phyloP scores from a whole-genome alignment of 345 rosid genomes.

The Boechera retrofracta region DNA sequence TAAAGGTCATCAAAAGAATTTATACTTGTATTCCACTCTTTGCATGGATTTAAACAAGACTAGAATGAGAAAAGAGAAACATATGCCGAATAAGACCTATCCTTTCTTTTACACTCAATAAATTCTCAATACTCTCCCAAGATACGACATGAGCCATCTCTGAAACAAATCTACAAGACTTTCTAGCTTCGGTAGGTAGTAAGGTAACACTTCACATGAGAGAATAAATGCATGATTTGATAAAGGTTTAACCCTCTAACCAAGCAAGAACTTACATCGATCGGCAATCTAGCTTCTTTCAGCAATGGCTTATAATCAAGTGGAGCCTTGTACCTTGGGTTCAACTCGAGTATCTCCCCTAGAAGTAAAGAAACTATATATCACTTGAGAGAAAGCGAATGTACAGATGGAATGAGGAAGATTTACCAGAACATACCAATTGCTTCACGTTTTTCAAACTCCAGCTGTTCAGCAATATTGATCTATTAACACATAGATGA shows the following conservation, averaged over 20 bases:
- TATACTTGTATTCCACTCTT: not conserved
- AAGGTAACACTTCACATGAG: not conserved
- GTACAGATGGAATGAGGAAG: not conserved
- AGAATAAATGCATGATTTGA: conserved; percentile 24
- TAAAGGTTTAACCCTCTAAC: not conserved
- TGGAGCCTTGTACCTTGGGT: conserved; percentile 85
- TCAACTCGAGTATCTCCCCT: conserved; percentile 87
- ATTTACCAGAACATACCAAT: conserved; percentile 59
- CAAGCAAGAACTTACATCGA: conserved; percentile 67
- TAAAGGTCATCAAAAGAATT: not conserved
- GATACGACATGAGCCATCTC: not conserved
- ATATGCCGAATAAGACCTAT: not conserved
- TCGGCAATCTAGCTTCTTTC: conserved; percentile 76
- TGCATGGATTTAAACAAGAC: not conserved
- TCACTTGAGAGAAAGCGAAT: not conserved
- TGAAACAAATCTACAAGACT: conserved; percentile 1
- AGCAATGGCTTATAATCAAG: conserved; percentile 80
- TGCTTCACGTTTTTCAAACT: conserved; percentile 73
- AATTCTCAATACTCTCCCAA: conserved; percentile 5
- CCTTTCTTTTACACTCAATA: not conserved
- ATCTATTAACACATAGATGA: conserved; percentile 37
- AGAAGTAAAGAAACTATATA: conserved; percentile 39
- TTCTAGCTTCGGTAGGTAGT: conserved; percentile 10
- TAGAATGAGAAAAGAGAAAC: not conserved
- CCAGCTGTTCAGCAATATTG: conserved; percentile 65